Base-by-base conservation (phyloP, 1,139 yeast species). In the Wickerhamomyces sp. region DNA sequence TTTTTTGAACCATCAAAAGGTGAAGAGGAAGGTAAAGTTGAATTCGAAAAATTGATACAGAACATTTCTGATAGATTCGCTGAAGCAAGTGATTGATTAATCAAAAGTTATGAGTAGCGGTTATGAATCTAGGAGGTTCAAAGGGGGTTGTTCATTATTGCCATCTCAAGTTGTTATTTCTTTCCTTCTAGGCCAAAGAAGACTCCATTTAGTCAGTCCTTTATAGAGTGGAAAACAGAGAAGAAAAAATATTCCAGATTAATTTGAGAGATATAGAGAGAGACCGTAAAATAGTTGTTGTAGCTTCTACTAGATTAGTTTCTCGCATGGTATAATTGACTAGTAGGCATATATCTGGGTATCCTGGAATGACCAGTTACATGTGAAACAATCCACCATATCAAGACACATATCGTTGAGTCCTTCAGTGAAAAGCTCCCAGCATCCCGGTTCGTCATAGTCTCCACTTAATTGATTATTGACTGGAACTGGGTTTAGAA, bases 1-100 rank as follows among this genome's bases (percentile, higher is more conserved):
- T 93, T 93, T 76, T 84, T 87, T 68, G 96, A 91, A 73, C 99
- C 99, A 60, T 79, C 91, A 56, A 81, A 81, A 61, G 99, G 99
- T 65, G 82, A 89, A 72, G 77, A 75, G 50, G 94, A 78, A 63
- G 81, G 86, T 56, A 76, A 76, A 57, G 78, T 72, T 59, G 91
- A 87, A 67, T 91, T 88, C 68, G 86, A 80, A 59, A 81, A 81
- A 58, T 78, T 93, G 62, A 73, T 87, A 61, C 69, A 81, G 50
- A 78, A 73, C 58, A 88, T 93, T 62, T 78, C 88, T 56, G 98
- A 93, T 65, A 84, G 87, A 70, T 93, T 93, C 70, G 94, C 96
- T 54, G 97, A 91, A 69, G 95, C 96, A 41, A 79, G 95, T 50
- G 98, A 93, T 73, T 91, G 80, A 68, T 23, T 35, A 7, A 14